Base-by-base conservation (phyloP, 1,284 basidiomycete genomes). In the Ganoderma sinense region DNA sequence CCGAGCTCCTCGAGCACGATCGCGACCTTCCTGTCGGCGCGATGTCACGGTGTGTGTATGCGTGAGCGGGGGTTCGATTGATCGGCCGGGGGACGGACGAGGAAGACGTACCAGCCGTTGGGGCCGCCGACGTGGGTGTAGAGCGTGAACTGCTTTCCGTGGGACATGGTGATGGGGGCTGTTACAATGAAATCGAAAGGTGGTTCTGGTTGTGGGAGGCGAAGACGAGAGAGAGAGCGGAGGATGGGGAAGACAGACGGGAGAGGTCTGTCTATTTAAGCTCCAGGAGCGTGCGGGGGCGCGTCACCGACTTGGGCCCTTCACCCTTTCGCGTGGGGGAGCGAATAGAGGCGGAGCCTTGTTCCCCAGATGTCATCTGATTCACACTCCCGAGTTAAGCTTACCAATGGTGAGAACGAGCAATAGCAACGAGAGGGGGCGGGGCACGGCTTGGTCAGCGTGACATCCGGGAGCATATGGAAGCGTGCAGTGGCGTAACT, bases 11-110 rank as follows among this genome's bases (percentile, higher is more conserved):
- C 73, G 55, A 77, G 72, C 61, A 73, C 69, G 43, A 71, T 63
- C 13, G 74, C 53, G 36, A 74, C 83, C 75, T 89, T 68, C 71
- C 71, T 70, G 20, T 29, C 23, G 2, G 36, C 26, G 11, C 33
- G 33, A 36, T n/a, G n/a, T n/a, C 6, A 23, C 0, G 45, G n/a
- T 8, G 20, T 10, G 33, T 8, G 4, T 3, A 4, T 36, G 33
- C 4, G 33, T 36, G 33, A 36, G 33, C 16, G 13, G 11, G 13
- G 4, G 40, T 13, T 41, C 13, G 40, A 11, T 11, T 41, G n/a
- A n/a, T n/a, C n/a, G n/a, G n/a, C n/a, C n/a, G 14, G 39, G 3
- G 14, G 64, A n/a, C 5, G 43, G 43, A 3, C 7, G 43, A 7
- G 20, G 18, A 43, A 45, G 39, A 59, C 64, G 23, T 26, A 65